Conservation (phyloP, 108 stramenopile species). For the Aureococcus anophagefferens region DNA sequence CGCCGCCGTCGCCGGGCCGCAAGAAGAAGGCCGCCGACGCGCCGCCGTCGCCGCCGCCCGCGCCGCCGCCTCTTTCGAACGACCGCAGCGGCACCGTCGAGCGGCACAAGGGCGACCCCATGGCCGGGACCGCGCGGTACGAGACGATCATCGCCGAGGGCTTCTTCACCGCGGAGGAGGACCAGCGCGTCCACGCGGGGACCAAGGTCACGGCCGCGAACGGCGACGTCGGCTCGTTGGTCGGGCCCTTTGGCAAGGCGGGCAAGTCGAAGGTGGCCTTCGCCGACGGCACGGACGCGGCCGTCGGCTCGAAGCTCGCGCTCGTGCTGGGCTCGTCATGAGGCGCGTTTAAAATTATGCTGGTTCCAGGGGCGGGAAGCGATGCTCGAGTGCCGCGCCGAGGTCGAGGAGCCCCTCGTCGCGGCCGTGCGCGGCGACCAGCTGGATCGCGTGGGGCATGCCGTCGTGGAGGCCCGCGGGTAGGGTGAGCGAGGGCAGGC, state of each 20-base stretch:
- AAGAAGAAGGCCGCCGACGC: neutral
- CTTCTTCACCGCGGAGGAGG: constrained; percentile 72
- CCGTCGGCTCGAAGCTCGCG: neutral
- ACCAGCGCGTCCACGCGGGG: constrained; percentile 63
- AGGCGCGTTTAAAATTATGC: no score
- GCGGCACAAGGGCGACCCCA: constrained; percentile 62
- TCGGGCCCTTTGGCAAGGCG: constrained; percentile 81
- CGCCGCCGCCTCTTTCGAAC: no score
- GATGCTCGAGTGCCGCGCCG: no score
- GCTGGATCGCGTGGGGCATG: no score
- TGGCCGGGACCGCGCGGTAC: constrained; percentile 55
- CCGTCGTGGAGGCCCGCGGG: no score
- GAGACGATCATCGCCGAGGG: constrained; percentile 65
- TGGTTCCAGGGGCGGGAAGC: no score
- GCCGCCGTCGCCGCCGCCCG: no score
- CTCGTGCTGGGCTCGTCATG: neutral
- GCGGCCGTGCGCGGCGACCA: no score
- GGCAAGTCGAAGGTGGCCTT: constrained; percentile 87
- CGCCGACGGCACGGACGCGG: constrained; percentile 31
- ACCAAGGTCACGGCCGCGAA: constrained; percentile 36
- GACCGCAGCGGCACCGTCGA: constrained; percentile 45
- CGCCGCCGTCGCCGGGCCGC: neutral
- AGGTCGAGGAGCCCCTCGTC: no score
- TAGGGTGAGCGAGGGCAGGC: no score
- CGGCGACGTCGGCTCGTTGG: constrained; percentile 56